These are phyloP conservation scores for Penicillium concentricum DNA, from an alignment of 2,329 filamentous ascomycete species.

Conservation along the genomic window DNA sequence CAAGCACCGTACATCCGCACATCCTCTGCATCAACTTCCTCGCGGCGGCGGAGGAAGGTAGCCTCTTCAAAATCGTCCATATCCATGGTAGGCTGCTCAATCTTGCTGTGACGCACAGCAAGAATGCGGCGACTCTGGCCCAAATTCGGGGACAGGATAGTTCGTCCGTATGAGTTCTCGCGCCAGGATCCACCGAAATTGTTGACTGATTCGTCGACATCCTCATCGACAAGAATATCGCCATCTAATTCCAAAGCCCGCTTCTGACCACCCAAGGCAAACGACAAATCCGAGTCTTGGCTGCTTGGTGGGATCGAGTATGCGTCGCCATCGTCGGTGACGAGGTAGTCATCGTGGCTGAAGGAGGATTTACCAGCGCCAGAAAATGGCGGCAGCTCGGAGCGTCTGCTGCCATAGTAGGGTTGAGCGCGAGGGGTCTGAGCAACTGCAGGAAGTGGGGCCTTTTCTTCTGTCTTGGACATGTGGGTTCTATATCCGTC, in stretches of 20 bases:
- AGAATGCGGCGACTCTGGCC: constrained; percentile 29
- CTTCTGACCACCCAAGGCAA: constrained; percentile 38
- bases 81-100: constrained; percentile 27
- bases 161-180: constrained; percentile 27
- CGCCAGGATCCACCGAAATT: constrained; percentile 26
- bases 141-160: constrained; percentile 35
- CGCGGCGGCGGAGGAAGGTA: constrained; percentile 2
- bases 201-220: constrained; percentile 36
- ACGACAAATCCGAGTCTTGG: constrained; percentile 34
- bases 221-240: constrained; percentile 39
- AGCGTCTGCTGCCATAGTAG: constrained; percentile 29
- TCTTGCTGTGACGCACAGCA: constrained; percentile 8
- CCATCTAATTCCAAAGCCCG: constrained; percentile 42
- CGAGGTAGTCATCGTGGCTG: constrained; percentile 20
- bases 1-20: constrained; percentile 37
- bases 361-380: constrained; percentile 66
- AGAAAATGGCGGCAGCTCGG: constrained; percentile 75
- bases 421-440: constrained; percentile 1
- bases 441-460: constrained; percentile 2
- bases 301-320: constrained; percentile 43
- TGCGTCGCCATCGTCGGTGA: constrained; percentile 38
- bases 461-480: constrained; percentile 28
- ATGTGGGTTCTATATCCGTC: constrained; percentile 82
- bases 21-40: constrained; percentile 27
- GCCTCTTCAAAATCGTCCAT: constrained; percentile 31